Evolutionary conservation across 2,329 filamentous ascomycete genomes (phyloP).

Genomic region (Colletotrichum graminicola): DNA sequence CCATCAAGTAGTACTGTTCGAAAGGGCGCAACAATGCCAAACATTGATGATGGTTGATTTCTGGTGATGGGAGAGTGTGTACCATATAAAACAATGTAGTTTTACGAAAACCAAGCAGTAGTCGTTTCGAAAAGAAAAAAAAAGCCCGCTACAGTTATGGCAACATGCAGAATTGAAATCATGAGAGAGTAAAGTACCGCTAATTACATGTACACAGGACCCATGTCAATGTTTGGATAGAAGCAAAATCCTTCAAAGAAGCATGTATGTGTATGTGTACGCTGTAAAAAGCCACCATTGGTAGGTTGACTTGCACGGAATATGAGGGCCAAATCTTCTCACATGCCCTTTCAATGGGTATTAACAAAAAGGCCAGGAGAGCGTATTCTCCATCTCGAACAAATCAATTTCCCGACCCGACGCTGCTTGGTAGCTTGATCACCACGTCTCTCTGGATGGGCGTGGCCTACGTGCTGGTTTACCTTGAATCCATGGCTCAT

Average conservation of each 20-base stretch:
- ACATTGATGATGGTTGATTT: not conserved
- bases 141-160: not conserved
- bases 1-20: not conserved
- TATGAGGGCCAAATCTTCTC: too few relatives aligned
- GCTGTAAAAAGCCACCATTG: too few relatives aligned
- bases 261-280: too few relatives aligned
- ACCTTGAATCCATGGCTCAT: not conserved
- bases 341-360: too few relatives aligned
- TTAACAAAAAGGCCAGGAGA: not conserved
- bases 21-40: not conserved
- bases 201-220: too few relatives aligned
- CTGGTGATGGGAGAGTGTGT: not conserved
- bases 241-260: accelerated
- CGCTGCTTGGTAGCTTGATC: not conserved
- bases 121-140: not conserved
- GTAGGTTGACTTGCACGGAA: too few relatives aligned
- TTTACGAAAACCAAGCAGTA: not conserved
- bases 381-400: too few relatives aligned
- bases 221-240: not conserved
- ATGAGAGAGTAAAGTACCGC: not conserved
- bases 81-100: not conserved
- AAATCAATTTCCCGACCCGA: too few relatives aligned
- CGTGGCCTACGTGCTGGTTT: not conserved
- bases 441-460: not conserved
- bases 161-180: not conserved